phyloP scores from a whole-genome alignment of 345 rosid genomes.

The Eucalyptus melliodora region DNA sequence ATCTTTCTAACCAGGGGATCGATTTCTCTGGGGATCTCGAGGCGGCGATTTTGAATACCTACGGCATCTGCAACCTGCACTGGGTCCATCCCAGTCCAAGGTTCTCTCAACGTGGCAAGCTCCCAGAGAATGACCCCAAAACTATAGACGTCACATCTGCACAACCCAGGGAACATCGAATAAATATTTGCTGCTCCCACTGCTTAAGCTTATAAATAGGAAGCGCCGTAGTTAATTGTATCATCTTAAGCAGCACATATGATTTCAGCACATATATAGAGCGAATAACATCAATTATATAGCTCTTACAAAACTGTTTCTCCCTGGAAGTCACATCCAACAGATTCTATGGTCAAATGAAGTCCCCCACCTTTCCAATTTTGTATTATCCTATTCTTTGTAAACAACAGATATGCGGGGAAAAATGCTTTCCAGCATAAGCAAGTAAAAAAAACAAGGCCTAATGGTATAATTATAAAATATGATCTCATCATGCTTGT shows the following conservation, averaged over 20 bases:
- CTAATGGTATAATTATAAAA: neutral
- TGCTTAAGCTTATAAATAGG: neutral
- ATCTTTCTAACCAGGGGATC: constrained; percentile 81
- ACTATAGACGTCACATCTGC: constrained; percentile 93
- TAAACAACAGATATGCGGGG: too few relatives aligned
- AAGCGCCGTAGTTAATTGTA: neutral
- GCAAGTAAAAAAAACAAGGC: neutral
- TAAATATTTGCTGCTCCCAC: neutral
- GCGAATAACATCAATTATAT: neutral
- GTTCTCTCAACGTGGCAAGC: constrained; percentile 86
- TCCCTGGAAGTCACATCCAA: too few relatives aligned
- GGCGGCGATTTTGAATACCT: constrained; percentile 91
- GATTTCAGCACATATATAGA: neutral
- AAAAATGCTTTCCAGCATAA: neutral
- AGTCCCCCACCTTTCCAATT: neutral
- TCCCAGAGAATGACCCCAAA: constrained; percentile 98
- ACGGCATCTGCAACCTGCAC: constrained; percentile 99
- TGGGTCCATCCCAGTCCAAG: constrained; percentile 96
- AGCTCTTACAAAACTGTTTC: too few relatives aligned
- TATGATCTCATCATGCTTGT: neutral
- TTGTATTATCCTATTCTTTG: neutral
- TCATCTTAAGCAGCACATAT: neutral
- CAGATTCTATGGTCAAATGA: neutral
- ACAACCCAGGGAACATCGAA: neutral
- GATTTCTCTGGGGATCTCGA: constrained; percentile 81